These are phyloP conservation scores for Lactarius vividus DNA, from an alignment of 768 basidiomycete species.

Conservation along the genomic window DNA sequence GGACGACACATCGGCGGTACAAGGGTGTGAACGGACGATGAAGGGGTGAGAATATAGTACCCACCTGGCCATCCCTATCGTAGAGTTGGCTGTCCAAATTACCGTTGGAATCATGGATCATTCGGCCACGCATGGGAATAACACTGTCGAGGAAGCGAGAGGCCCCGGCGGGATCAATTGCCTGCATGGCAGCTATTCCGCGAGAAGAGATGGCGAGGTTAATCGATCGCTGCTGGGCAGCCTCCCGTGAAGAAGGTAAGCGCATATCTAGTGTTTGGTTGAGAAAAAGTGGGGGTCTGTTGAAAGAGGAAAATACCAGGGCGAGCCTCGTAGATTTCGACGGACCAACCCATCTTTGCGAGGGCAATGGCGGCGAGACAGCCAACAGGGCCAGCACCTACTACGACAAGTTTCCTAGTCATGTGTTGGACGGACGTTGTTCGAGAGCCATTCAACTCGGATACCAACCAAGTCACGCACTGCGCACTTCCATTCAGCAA, in stretches of 20 bases:
- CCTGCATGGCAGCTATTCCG: slow-evolving; percentile 83
- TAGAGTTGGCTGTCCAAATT: slow-evolving; percentile 80
- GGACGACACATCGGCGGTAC: slow-evolving; percentile 31
- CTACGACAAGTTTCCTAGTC: slow-evolving; percentile 51
- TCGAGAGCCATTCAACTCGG: not conserved
- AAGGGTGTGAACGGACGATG: slow-evolving; percentile 26
- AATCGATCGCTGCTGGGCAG: slow-evolving; percentile 80
- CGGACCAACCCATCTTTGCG: slow-evolving; percentile 82
- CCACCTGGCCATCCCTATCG: slow-evolving; percentile 84
- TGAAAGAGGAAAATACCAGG: slow-evolving; percentile 49
- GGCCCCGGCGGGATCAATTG: slow-evolving; percentile 69
- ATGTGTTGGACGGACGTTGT: not conserved
- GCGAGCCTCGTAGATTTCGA: slow-evolving; percentile 76
- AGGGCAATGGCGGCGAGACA: slow-evolving; percentile 86
- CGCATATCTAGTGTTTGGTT: slow-evolving; percentile 56
- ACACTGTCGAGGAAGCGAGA: slow-evolving; percentile 69
- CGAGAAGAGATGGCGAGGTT: slow-evolving; percentile 95
- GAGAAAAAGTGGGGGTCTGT: slow-evolving; percentile 5
- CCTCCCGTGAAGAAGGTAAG: slow-evolving; percentile 62
- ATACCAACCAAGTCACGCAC: not conserved
- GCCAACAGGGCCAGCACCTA: slow-evolving; percentile 94
- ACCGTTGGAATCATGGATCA: slow-evolving; percentile 83
- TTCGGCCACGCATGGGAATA: slow-evolving; percentile 93
- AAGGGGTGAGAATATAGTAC: slow-evolving; percentile 31
- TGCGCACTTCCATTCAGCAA: not conserved